phyloP scores from a whole-genome alignment of 1,284 basidiomycete species.

The Tilletia caries region DNA sequence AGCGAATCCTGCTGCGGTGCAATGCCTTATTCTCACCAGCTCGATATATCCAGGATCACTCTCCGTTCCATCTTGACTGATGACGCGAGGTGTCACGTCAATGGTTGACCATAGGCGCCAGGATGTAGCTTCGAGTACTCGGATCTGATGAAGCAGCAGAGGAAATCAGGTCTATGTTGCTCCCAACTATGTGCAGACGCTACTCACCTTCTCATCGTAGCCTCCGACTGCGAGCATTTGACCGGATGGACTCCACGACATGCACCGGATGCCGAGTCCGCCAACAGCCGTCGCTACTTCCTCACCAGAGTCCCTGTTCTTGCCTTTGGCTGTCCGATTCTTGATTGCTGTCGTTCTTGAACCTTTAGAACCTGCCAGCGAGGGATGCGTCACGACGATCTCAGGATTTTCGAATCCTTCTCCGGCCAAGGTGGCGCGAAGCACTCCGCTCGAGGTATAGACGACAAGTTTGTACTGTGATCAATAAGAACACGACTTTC shows the following conservation, averaged over 20 bases:
- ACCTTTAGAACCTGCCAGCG: neutral
- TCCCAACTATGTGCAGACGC: neutral
- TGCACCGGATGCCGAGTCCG: slow-evolving; percentile 47
- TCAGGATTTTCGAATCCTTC: slow-evolving; percentile 14
- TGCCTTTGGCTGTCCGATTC: slow-evolving; percentile 19
- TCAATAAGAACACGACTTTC: neutral
- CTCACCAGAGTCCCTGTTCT: slow-evolving; percentile 59
- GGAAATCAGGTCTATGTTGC: neutral
- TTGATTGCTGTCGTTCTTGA: slow-evolving; percentile 5
- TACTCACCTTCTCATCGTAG: slow-evolving; percentile 47
- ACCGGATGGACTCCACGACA: slow-evolving; percentile 50
- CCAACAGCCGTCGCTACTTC: slow-evolving; percentile 60
- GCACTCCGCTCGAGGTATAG: slow-evolving; percentile 68
- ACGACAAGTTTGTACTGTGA: slow-evolving; percentile 74
- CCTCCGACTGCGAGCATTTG: slow-evolving; percentile 52
- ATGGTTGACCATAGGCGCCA: slow-evolving; percentile 24
- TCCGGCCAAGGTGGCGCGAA: slow-evolving; percentile 65
- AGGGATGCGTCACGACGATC: neutral
- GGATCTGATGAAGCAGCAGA: neutral
- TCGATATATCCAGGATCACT: too few species aligned
- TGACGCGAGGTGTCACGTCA: slow-evolving; percentile 18
- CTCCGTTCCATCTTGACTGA: slow-evolving; percentile 43
- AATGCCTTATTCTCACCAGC: slow-evolving; percentile 32
- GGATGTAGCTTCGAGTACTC: slow-evolving; percentile 28
- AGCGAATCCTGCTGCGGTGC: neutral